Conservation (phyloP, 441 rosid species). For the Populus hybrid region DNA sequence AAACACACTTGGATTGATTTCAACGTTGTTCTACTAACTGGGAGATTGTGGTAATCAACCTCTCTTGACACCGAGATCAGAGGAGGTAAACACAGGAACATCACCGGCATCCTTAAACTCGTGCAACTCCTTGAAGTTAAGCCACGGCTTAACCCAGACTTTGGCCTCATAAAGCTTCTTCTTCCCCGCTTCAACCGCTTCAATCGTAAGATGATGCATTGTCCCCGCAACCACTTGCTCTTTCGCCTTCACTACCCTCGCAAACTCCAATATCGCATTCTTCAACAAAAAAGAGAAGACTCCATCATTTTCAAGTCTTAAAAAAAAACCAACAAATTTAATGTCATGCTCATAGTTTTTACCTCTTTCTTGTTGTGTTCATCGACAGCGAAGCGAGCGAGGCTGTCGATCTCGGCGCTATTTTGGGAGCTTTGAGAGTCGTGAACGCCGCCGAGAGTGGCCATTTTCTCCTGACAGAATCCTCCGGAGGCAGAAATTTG, state of each 20-base stretch:
- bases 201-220: conserved; percentile 74
- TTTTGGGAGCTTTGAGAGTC: conserved; percentile 51
- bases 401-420: conserved; percentile 55
- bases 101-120: conserved; percentile 76
- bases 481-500: conserved; percentile 13
- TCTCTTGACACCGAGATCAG: conserved; percentile 77
- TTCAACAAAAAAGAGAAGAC: conserved; percentile 7
- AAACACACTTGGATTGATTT: too few relatives aligned
- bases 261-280: conserved; percentile 72
- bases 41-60: conserved; percentile 28
- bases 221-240: conserved; percentile 89
- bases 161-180: conserved; percentile 87
- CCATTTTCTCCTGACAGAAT: conserved; percentile 33
- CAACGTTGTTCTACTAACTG: too few relatives aligned
- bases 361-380: conserved; percentile 90
- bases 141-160: conserved; percentile 92
- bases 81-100: conserved; percentile 52
- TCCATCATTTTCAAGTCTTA: too few relatives aligned
- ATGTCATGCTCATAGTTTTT: too few relatives aligned
- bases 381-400: conserved; percentile 77
- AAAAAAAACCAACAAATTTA: too few relatives aligned
- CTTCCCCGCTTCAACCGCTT: conserved; percentile 73
- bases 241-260: conserved; percentile 66
- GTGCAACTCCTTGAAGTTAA: conserved; percentile 79
- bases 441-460: conserved; percentile 56